phyloP scores from a whole-genome alignment of 1,284 basidiomycete genomes.

The Naganishia cerealis region DNA sequence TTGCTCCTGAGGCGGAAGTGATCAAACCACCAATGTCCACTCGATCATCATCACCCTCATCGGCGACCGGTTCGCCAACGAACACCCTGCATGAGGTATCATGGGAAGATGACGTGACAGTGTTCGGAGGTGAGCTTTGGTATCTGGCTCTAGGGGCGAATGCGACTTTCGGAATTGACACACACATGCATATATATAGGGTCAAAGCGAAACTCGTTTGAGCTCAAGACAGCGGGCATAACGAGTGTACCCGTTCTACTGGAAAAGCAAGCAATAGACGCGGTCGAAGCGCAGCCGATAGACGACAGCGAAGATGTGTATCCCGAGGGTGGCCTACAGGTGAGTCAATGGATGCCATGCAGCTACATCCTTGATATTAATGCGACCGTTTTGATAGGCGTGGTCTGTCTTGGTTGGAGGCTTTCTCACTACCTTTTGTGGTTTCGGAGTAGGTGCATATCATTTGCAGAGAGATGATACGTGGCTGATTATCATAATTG shows the following conservation, averaged over 20 bases:
- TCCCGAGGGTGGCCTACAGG: conserved; percentile 42
- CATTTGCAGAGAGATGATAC: not conserved
- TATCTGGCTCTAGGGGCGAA: too few relatives aligned
- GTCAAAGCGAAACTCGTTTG: conserved; percentile 22
- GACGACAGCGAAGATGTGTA: conserved; percentile 36
- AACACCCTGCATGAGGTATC: not conserved
- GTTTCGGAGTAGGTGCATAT: conserved; percentile 40
- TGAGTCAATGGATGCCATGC: conserved; percentile 34
- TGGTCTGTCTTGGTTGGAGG: conserved; percentile 40
- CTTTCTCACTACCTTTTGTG: conserved; percentile 44
- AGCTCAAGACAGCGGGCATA: not conserved
- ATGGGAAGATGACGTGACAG: conserved; percentile 19
- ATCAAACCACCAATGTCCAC: not conserved
- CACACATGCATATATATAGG: not conserved
- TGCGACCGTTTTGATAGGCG: not conserved
- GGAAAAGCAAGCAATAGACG: conserved; percentile 18
- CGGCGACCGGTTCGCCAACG: conserved; percentile 10
- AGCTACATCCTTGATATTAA: not conserved
- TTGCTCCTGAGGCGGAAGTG: not conserved
- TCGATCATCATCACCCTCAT: conserved; percentile 6
- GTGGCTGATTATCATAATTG: not conserved
- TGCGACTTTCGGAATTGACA: not conserved
- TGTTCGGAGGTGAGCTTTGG: conserved; percentile 7
- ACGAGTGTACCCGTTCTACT: conserved; percentile 16
- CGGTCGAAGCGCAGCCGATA: conserved; percentile 6